Evolutionary conservation across 2,329 filamentous ascomycete species (phyloP).

Genomic region (Sordariomycetes sp.): DNA sequence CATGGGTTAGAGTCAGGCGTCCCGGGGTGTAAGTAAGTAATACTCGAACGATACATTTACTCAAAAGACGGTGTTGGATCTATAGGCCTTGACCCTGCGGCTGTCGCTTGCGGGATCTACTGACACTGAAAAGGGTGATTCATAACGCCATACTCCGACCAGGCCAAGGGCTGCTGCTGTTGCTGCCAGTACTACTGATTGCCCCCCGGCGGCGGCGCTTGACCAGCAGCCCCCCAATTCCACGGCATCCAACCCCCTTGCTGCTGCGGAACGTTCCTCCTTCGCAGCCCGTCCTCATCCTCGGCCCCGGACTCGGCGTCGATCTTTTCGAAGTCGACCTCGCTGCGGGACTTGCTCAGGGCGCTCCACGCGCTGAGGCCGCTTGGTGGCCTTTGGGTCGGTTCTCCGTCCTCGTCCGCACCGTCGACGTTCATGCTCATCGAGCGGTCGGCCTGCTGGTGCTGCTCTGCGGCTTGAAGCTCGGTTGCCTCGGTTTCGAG

Average conservation of each 20-base stretch:
- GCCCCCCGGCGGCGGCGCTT: constrained; percentile 27
- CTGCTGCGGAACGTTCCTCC: constrained; percentile 16
- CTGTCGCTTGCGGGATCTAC: too few species aligned
- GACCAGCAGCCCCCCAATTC: constrained; percentile 27
- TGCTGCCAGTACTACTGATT: constrained; percentile 19
- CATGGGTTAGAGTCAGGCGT: too few species aligned
- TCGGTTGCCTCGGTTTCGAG: constrained; percentile 70
- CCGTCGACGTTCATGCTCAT: constrained; percentile 17
- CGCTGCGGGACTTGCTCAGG: constrained; percentile 74
- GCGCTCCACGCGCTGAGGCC: constrained; percentile 41
- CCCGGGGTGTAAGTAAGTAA: too few species aligned
- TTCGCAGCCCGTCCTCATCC: constrained; percentile 31
- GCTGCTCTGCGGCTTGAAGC: constrained; percentile 25
- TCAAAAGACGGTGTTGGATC: too few species aligned
- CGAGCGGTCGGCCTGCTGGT: background rate
- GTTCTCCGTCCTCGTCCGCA: constrained; percentile 17
- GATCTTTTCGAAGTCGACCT: constrained; percentile 84
- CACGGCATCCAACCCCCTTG: constrained; percentile 39
- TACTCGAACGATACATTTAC: too few species aligned
- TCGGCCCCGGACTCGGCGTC: constrained; percentile 62
- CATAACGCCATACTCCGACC: constrained; percentile 18
- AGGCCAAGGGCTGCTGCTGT: constrained; percentile 7
- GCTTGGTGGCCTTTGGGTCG: constrained; percentile 32
- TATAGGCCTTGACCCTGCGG: too few species aligned
- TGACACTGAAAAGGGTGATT: too few species aligned